Conservation (phyloP, 805 yeast genomes). For the Spathaspora arborariae region DNA sequence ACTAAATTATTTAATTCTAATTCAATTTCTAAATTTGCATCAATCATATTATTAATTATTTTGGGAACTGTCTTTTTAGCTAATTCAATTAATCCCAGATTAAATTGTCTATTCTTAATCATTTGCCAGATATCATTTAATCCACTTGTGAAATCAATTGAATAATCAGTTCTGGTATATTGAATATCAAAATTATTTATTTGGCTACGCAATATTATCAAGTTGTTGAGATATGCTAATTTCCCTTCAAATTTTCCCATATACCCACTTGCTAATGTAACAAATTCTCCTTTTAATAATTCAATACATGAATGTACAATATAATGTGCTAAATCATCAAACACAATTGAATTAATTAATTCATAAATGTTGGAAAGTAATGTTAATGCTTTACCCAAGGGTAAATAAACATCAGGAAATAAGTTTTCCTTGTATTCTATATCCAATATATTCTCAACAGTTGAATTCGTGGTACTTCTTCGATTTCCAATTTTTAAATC, state of each 20-base stretch:
- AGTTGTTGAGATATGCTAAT: constrained; percentile 66
- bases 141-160: constrained; percentile 75
- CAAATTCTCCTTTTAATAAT: constrained; percentile 53
- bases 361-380: constrained; percentile 77
- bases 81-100: constrained; percentile 43
- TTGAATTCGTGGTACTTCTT: constrained; percentile 9
- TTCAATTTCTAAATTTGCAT: constrained; percentile 69
- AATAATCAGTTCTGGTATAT: constrained; percentile 64
- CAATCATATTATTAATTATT: constrained; percentile 77
- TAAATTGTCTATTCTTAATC: constrained; percentile 40
- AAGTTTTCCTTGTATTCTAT: constrained; percentile 35
- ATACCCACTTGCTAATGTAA: constrained; percentile 39
- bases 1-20: constrained; percentile 68
- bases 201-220: constrained; percentile 66
- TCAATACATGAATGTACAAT: constrained; percentile 74
- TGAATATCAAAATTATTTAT: constrained; percentile 77
- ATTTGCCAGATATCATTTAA: constrained; percentile 44
- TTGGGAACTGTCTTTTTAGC: constrained; percentile 72
- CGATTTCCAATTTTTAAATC: constrained; percentile 60
- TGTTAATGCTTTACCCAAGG: constrained; percentile 64
- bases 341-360: constrained; percentile 69
- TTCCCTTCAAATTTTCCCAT: constrained; percentile 56
- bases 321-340: constrained; percentile 86
- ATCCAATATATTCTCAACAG: constrained; percentile 19
- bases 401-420: constrained; percentile 58